These are phyloP conservation scores for Histomonas meleagridis DNA, from an alignment of 208 protist species.

Conservation along the genomic window DNA sequence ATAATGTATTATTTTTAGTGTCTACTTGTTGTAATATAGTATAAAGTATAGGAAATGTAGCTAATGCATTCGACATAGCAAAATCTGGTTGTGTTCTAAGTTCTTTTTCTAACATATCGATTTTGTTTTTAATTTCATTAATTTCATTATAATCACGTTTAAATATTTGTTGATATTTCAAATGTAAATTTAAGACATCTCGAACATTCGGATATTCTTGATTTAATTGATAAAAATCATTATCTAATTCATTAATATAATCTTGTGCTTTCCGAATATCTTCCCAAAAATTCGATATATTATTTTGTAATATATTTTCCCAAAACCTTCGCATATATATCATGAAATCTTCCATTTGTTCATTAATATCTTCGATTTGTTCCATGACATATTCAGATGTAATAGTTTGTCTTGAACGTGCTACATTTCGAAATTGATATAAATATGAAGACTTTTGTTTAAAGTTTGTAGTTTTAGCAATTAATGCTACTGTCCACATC, in stretches of 20 bases:
- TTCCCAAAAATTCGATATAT: background rate
- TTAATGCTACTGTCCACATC: background rate
- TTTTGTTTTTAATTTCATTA: background rate
- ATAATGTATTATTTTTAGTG: background rate
- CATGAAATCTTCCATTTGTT: background rate
- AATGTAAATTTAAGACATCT: background rate
- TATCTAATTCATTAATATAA: background rate
- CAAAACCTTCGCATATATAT: background rate
- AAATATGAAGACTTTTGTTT: background rate
- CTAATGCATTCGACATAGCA: background rate
- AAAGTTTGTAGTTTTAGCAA: background rate
- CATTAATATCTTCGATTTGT: background rate
- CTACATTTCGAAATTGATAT: background rate
- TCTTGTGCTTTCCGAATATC: background rate
- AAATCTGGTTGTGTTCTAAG: background rate
- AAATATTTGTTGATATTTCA: background rate
- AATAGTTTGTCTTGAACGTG: background rate
- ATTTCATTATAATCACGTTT: background rate
- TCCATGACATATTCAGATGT: background rate
- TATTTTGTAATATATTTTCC: background rate
- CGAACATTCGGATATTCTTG: background rate
- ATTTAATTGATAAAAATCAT: background rate
- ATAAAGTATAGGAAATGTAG: background rate
- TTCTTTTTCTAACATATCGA: background rate
- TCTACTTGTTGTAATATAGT: background rate